These are phyloP conservation scores for Lichina pygmaea DNA, from an alignment of 495 filamentous ascomycete genomes.

Conservation along the genomic window DNA sequence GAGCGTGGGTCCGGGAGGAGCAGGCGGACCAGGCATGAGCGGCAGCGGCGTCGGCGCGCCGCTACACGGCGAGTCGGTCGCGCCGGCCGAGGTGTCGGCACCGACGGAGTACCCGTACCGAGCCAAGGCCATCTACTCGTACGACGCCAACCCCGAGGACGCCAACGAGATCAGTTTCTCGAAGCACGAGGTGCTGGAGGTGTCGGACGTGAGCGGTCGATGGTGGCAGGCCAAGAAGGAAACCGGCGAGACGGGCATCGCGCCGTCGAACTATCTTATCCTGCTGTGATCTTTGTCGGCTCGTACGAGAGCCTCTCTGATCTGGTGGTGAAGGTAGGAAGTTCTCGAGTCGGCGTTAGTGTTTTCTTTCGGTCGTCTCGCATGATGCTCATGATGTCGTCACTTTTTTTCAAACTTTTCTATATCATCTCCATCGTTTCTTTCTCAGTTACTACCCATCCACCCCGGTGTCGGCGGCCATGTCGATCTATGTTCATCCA, in stretches of 20 bases:
- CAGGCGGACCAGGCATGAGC: not conserved
- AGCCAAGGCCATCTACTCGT: slow-evolving; percentile 94
- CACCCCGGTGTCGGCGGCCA: too few relatives aligned
- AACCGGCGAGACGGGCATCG: slow-evolving; percentile 87
- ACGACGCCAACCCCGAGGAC: slow-evolving; percentile 94
- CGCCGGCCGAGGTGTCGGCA: slow-evolving; percentile 34
- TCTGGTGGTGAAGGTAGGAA: too few relatives aligned
- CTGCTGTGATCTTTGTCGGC: slow-evolving; percentile 37
- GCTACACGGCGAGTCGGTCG: slow-evolving; percentile 3
- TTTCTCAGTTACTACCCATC: too few relatives aligned
- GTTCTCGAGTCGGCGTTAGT: too few relatives aligned
- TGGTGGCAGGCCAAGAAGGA: slow-evolving; percentile 98
- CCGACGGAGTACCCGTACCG: slow-evolving; percentile 90
- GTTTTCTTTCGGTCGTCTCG: too few relatives aligned
- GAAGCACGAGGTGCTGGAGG: slow-evolving; percentile 90
- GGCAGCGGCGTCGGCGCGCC: not conserved
- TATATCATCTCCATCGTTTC: too few relatives aligned
- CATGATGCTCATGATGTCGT: too few relatives aligned
- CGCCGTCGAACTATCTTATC: slow-evolving; percentile 93
- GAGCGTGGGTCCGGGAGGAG: not conserved
- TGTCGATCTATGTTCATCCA: too few relatives aligned
- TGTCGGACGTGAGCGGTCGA: slow-evolving; percentile 84
- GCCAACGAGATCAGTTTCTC: slow-evolving; percentile 94
- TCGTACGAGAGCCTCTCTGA: too few relatives aligned
- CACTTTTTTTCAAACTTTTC: too few relatives aligned